Evolutionary conservation across 352 stramenopile genomes (phyloP).

Genomic region (Aphanomyces invadans): DNA sequence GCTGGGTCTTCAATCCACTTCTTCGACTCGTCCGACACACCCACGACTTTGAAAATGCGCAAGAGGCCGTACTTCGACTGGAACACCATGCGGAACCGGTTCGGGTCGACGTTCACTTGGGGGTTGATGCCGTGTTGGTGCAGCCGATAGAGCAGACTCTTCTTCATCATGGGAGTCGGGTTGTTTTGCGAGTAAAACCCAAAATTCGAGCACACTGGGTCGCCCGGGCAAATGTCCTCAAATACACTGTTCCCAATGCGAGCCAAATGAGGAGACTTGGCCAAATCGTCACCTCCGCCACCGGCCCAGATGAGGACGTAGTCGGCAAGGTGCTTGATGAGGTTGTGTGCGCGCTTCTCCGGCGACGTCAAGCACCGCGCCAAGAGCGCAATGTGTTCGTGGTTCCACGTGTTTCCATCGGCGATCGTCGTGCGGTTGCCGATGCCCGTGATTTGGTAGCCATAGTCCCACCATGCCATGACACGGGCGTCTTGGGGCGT

Average conservation of each 20-base stretch:
- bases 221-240: constrained; percentile 51
- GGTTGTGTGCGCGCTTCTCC: constrained; percentile 53
- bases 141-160: constrained; percentile 45
- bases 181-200: constrained; percentile 54
- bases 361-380: constrained; percentile 46
- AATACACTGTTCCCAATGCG: constrained; percentile 29
- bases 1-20: constrained; percentile 39
- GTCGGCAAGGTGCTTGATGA: constrained; percentile 62
- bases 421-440: constrained; percentile 66
- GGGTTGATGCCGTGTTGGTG: constrained; percentile 11
- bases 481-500: constrained; percentile 66
- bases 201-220: constrained; percentile 59
- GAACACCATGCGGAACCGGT: constrained; percentile 40
- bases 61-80: constrained; percentile 54
- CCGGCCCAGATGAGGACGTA: constrained; percentile 72
- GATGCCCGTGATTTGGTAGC: constrained; percentile 82
- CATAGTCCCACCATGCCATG: constrained; percentile 79
- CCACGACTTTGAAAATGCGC: constrained; percentile 65
- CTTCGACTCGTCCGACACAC: constrained; percentile 63
- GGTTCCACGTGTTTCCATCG: constrained; percentile 85
- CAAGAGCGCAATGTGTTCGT: constrained; percentile 75
- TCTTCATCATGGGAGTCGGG: constrained; percentile 39
- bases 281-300: constrained; percentile 63
- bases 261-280: constrained; percentile 66
- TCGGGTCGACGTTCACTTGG: not conserved